A percentile compares a stretch with the other conserved stretches of the same genome.
These are phyloP conservation scores for Ramularia endophylla DNA, from an alignment of 2,329 filamentous ascomycete species.

Conservation along the genomic window DNA sequence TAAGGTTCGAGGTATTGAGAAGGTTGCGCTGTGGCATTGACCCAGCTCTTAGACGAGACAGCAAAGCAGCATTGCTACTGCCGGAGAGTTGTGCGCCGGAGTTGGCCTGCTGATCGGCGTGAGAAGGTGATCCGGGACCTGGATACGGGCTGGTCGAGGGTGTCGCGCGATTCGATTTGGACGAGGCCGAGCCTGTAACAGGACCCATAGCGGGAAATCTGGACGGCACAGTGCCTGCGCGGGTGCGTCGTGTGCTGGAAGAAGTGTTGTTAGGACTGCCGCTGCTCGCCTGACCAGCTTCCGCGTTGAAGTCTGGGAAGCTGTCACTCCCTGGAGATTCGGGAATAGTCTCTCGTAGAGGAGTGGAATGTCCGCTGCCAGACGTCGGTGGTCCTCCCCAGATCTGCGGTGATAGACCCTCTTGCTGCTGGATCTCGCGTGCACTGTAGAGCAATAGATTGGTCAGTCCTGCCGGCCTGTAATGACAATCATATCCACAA, in stretches of 20 bases:
- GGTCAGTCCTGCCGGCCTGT: constrained; percentile 10
- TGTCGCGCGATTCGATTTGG: constrained; percentile 77
- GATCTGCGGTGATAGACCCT: constrained; percentile 67
- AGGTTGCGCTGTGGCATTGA: constrained; percentile 89
- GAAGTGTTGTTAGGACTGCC: constrained; percentile 20
- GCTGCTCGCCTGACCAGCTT: constrained; percentile 32
- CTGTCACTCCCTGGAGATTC: constrained; percentile 90
- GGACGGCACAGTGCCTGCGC: constrained; percentile 94
- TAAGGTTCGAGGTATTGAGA: constrained; percentile 50
- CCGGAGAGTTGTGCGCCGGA: constrained; percentile 44
- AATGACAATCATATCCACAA: no score
- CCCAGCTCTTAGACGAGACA: constrained; percentile 82
- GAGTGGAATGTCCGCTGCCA: constrained; percentile 92
- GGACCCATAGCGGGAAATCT: constrained; percentile 75
- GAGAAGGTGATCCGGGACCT: constrained; percentile 44
- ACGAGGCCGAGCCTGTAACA: constrained; percentile 45
- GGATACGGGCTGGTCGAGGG: constrained; percentile 86
- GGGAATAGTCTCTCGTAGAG: constrained; percentile 92
- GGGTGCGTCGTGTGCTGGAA: constrained; percentile 57
- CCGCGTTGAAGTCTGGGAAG: constrained; percentile 71
- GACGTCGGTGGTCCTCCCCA: constrained; percentile 96
- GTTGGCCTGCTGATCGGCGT: constrained; percentile 25
- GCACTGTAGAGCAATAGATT: constrained; percentile 62
- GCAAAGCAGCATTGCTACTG: constrained; percentile 61
- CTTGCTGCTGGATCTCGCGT: constrained; percentile 93